Percentiles rank a stretch among this genome's conserved stretches.
Evolutionary conservation across 257 asterid genomes (phyloP).

Genomic region (Verbena officinalis): DNA sequence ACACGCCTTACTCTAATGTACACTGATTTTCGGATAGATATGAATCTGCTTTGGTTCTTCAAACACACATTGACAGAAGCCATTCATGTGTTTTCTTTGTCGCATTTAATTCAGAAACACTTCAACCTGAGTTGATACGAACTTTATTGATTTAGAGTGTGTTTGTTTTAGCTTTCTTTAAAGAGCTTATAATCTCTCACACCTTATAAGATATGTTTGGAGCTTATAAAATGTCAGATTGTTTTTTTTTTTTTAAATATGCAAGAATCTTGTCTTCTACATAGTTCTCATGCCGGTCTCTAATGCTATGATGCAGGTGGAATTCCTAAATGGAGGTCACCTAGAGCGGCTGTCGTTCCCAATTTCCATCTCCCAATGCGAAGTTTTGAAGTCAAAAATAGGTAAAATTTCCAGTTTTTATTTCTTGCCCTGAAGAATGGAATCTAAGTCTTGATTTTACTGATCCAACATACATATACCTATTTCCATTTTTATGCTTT

Average conservation of each 20-base stretch:
- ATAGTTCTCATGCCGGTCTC: conserved; percentile 21
- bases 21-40: too few species aligned
- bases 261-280: not conserved
- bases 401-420: conserved; percentile 40
- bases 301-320: conserved; percentile 45
- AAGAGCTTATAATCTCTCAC: too few species aligned
- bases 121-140: not conserved
- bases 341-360: conserved; percentile 71
- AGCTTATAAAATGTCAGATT: too few species aligned
- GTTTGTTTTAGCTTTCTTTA: too few species aligned
- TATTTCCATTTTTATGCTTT: not conserved
- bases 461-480: not conserved
- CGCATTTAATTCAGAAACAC: not conserved
- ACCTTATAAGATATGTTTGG: too few species aligned
- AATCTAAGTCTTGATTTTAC: not conserved
- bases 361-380: conserved; percentile 92
- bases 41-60: too few species aligned
- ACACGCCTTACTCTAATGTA: not conserved
- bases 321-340: conserved; percentile 61
- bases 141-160: not conserved
- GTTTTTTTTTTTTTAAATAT: too few species aligned
- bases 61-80: too few species aligned
- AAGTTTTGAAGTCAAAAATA: conserved; percentile 79
- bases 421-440: not conserved
- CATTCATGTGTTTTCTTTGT: not conserved